Base-by-base conservation (phyloP, 768 basidiomycete species). In the Naganishia onofrii region DNA sequence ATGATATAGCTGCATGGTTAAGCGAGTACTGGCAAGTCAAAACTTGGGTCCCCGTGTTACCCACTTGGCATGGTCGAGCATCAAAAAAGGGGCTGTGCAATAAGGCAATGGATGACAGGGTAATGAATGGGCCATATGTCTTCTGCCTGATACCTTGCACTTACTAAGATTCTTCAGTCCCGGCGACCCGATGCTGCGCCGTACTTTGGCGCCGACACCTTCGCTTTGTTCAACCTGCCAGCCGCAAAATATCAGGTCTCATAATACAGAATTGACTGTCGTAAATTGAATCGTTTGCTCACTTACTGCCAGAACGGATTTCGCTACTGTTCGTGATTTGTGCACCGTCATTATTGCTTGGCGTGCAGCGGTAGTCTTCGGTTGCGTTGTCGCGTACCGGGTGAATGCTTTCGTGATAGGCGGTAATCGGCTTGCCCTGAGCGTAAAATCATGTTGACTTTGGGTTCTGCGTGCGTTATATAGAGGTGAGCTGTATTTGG, bases 151-250 rank as follows among this genome's bases (percentile, higher is more conserved):
- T n/a, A 5, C 28, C 34, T 12, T 36, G 32, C 1, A 77, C 81
- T 69, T 44, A 82, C 90, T 97, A 46, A 96, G 82, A 78, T 93
- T 96, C 58, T 88, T 84, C 44, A 97, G 83, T 53, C 79, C 83
- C 80, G 83, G 82, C 3, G 88, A 85, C 7, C 95, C 95, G 72
- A 97, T 96, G 48, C 89, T 90, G 57, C 95, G 84, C 69, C 93
- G 85, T 26, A 97, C 95, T 63, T 85, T 83, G 21, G 90, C 93
- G 7, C 92, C 92, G 2, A 82, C 89, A 10, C 93, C 92, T 73
- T 84, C 83, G 0, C 78, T 58, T 21, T 75, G 74, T 67, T 82
- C 81, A 44, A 67, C 31, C 65, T 46, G 69, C 54, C n/a, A n/a
- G n/a, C n/a, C n/a, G n/a, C n/a, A n/a, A n/a, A n/a, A n/a, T n/a